Base-by-base conservation (phyloP, 352 stramenopile species). In the Phytophthora sp. region DNA sequence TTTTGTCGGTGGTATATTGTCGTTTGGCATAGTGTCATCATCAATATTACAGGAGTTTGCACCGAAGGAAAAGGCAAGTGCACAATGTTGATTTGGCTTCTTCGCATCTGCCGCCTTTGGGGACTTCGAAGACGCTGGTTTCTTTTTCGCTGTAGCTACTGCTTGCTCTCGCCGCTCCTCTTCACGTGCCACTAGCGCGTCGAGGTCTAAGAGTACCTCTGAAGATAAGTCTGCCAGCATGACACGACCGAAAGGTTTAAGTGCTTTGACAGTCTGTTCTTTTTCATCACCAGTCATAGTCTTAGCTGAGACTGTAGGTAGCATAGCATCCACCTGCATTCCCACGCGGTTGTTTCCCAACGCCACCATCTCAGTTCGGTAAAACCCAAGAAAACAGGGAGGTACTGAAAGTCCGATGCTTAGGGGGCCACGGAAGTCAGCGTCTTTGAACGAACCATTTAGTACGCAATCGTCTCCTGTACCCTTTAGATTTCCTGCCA, bases 401-500 rank as follows among this genome's bases (percentile, higher is more conserved):
- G 82, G 78, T 5, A 91, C 60, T 0, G 60, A 49, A 27, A 89
- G 38, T 11, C 73, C 72, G 4, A 88, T 65, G 37, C 75, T 85
- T 15, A 88, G 63, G 1, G 82, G 80, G 11, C 82, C 82, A 13
- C 69, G 46, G 27, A 72, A 91, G 13, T 87, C 79, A 3, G 85
- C 57, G 24, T 91, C 78, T 13, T 82, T 72, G 61, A 91, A 88
- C 17, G 78, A 87, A 4, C 82, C 82, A 10, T 71, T 72, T 11
- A 89, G 52, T 2, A 78, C 65, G 31, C 82, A 91, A 42, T 91
- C 79, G 0, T 71, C 48, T 17, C 76, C 79, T 5, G 70, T 85
- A 0, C 79, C 82, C 32, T 77, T 76, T 10, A 88, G 24, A n/a
- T 59, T 76, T 0, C 80, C 82, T 8, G 62, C 64, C 10, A 89